A percentile compares a stretch with the other conserved stretches of the same genome.
Conservation (phyloP, 148 eudicot genomes). For the Vaccinium vitisidaea region DNA sequence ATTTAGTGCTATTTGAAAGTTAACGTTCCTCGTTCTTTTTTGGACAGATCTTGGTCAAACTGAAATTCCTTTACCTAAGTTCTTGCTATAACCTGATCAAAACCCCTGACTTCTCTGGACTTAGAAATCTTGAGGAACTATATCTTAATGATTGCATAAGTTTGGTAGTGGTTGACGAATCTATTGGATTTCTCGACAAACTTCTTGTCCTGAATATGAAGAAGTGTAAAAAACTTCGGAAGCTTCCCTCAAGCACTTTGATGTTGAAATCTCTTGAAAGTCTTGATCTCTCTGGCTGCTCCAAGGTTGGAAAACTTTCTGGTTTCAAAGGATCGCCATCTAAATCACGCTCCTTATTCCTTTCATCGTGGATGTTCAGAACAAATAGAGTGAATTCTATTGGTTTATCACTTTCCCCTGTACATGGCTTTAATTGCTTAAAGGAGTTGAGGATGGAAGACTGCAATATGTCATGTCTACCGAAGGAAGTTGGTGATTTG, state of each 20-base stretch:
- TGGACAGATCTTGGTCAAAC: slow-evolving; percentile 2
- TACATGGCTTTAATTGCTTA: background rate
- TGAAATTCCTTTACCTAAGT: slow-evolving; percentile 15
- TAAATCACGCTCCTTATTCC: background rate
- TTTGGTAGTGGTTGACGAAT: slow-evolving; percentile 5
- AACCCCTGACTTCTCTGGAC: slow-evolving; percentile 16
- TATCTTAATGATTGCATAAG: slow-evolving; percentile 3
- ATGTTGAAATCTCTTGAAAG: background rate
- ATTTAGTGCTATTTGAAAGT: background rate
- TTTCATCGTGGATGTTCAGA: background rate
- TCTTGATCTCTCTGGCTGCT: background rate
- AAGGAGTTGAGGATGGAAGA: background rate
- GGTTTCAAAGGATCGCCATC: background rate
- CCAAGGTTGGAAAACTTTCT: background rate
- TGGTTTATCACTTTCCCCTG: background rate
- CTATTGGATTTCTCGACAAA: slow-evolving; percentile 3
- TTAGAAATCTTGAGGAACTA: slow-evolving; percentile 17
- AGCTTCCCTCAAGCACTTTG: background rate
- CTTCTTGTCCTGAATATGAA: slow-evolving; percentile 8
- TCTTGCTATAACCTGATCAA: background rate
- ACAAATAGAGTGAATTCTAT: background rate
- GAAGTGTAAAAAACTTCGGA: background rate
- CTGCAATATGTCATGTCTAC: background rate
- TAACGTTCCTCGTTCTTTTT: background rate
- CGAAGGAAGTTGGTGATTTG: background rate